phyloP scores from a whole-genome alignment of 2,329 filamentous ascomycete species.

The Huntiella omanensis region DNA sequence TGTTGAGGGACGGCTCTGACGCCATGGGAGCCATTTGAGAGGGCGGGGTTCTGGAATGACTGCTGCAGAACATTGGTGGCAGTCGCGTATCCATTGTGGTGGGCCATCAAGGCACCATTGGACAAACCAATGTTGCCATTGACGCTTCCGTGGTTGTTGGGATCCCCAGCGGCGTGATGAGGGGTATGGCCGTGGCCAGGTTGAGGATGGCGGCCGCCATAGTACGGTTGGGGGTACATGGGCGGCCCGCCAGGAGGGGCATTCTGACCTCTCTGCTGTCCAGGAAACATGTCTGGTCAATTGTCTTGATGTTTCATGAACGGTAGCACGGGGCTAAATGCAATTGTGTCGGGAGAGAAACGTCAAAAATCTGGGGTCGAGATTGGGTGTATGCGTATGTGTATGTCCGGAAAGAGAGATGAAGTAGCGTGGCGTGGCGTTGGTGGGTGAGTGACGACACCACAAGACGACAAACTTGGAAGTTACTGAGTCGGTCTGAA shows the following conservation, averaged over 20 bases:
- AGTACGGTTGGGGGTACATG: conserved; percentile 1
- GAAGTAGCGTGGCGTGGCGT: no score
- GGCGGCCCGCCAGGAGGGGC: conserved; percentile 1
- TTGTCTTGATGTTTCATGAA: not conserved
- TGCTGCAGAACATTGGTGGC: conserved; percentile 8
- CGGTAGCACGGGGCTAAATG: not conserved
- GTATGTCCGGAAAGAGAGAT: no score
- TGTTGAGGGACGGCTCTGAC: conserved; percentile 28
- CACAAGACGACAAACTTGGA: no score
- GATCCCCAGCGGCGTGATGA: conserved; percentile 41
- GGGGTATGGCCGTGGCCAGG: conserved; percentile 36
- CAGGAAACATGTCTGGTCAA: conserved; percentile 1
- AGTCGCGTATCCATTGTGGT: conserved; percentile 9
- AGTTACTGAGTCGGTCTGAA: no score
- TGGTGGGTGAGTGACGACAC: no score
- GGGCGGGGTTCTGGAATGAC: conserved; percentile 13
- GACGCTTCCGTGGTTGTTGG: conserved; percentile 32
- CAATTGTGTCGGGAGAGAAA: not conserved
- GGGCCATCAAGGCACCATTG: conserved; percentile 26
- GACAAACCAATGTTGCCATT: conserved; percentile 21
- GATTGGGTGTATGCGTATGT: no score
- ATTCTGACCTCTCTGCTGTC: conserved; percentile 2
- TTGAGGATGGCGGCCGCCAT: conserved; percentile 19
- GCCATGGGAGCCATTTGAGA: conserved; percentile 37
- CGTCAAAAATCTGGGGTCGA: no score